phyloP scores from a whole-genome alignment of 208 protist genomes.

The Wallacemonas sp. region DNA sequence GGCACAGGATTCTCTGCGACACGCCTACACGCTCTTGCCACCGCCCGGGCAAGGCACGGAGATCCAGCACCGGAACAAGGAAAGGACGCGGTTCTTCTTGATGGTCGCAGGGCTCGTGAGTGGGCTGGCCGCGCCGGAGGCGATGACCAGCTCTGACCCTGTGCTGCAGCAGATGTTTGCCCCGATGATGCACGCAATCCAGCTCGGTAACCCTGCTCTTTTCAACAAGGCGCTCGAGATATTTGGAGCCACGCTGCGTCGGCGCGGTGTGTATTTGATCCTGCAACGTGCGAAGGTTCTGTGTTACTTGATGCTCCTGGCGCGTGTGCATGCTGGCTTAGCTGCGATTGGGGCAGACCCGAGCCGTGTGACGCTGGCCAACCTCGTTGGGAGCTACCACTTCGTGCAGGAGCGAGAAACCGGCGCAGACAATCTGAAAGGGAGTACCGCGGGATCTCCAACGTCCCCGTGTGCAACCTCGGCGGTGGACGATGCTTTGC shows the following conservation, averaged over 20 bases:
- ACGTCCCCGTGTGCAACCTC: not conserved
- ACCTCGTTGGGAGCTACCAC: slow-evolving; percentile 53
- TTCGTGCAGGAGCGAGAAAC: slow-evolving; percentile 18
- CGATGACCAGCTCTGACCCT: slow-evolving; percentile 41
- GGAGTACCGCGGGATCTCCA: not conserved
- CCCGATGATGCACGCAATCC: slow-evolving; percentile 43
- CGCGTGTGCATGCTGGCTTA: slow-evolving; percentile 60
- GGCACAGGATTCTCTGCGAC: slow-evolving; percentile 44
- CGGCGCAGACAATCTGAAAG: not conserved
- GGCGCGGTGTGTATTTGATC: slow-evolving; percentile 74
- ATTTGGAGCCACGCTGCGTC: slow-evolving; percentile 43
- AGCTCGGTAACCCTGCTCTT: slow-evolving; percentile 43
- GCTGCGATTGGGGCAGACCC: slow-evolving; percentile 49
- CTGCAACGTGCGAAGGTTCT: slow-evolving; percentile 58
- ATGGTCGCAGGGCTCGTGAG: slow-evolving; percentile 56
- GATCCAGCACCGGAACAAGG: slow-evolving; percentile 73
- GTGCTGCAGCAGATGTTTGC: slow-evolving; percentile 51
- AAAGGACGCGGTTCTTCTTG: slow-evolving; percentile 77
- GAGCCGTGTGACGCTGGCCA: slow-evolving; percentile 66
- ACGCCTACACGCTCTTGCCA: slow-evolving; percentile 72
- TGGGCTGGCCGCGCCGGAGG: slow-evolving; percentile 47
- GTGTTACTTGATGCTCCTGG: slow-evolving; percentile 65
- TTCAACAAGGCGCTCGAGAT: slow-evolving; percentile 52
- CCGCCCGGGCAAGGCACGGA: slow-evolving; percentile 47
- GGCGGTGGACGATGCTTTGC: not conserved